These are phyloP conservation scores for Phytophthora megakarya DNA, from an alignment of 352 stramenopile species.

Conservation along the genomic window DNA sequence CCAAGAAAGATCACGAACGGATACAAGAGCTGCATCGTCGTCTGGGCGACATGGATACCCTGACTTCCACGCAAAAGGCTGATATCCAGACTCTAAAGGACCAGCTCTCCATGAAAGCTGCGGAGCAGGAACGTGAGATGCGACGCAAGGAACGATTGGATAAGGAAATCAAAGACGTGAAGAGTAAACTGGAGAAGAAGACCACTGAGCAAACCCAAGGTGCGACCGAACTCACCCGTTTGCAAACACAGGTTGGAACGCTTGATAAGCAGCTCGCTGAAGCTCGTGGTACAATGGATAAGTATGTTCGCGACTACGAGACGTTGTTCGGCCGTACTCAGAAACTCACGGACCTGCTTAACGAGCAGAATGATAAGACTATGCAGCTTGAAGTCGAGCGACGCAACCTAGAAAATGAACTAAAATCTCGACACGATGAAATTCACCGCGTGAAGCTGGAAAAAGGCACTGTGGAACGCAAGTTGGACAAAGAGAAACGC, in stretches of 20 bases:
- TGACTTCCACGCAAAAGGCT: constrained; percentile 53
- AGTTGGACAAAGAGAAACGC: constrained; percentile 88
- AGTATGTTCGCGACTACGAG: constrained; percentile 94
- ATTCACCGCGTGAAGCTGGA: constrained; percentile 86
- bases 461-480: constrained; percentile 90
- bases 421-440: constrained; percentile 88
- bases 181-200: constrained; percentile 89
- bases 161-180: constrained; percentile 92
- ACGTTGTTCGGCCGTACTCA: constrained; percentile 89
- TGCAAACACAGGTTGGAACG: constrained; percentile 70
- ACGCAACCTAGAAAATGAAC: constrained; percentile 80
- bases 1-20: constrained; percentile 81
- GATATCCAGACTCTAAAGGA: constrained; percentile 89
- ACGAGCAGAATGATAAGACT: constrained; percentile 91
- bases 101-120: constrained; percentile 85
- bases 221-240: constrained; percentile 54
- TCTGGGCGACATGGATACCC: constrained; percentile 64
- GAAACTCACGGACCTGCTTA: constrained; percentile 93
- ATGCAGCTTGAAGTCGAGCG: constrained; percentile 84
- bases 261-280: constrained; percentile 90
- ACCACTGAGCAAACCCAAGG: constrained; percentile 58
- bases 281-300: constrained; percentile 89
- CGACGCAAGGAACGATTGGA: constrained; percentile 91
- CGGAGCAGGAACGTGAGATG: constrained; percentile 88
- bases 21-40: constrained; percentile 82